Conservation (phyloP, 2,329 filamentous ascomycete species). For the Harringtonia lauricola region DNA sequence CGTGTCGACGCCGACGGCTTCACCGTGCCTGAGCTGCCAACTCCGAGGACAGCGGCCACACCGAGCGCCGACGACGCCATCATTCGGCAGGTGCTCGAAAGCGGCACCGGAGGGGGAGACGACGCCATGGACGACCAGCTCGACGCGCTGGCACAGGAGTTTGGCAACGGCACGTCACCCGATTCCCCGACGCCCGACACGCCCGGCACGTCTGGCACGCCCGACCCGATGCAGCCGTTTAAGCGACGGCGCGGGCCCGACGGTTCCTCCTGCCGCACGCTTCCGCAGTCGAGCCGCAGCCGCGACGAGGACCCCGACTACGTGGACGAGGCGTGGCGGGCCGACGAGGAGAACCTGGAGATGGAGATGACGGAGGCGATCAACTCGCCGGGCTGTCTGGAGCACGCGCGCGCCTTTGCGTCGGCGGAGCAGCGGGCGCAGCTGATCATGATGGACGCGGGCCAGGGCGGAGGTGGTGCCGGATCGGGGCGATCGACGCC, state of each 20-base stretch:
- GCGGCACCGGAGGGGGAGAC: background rate
- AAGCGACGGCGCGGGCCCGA: constrained; percentile 7
- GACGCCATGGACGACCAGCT: constrained; percentile 19
- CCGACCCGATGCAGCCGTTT: background rate
- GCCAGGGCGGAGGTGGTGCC: background rate
- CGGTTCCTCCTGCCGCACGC: constrained; percentile 12
- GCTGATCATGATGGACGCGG: constrained; percentile 10
- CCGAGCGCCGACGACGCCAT: constrained; percentile 2
- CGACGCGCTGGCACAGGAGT: constrained; percentile 30
- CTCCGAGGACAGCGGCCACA: background rate
- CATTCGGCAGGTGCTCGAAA: constrained; percentile 9
- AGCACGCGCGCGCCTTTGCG: constrained; percentile 47
- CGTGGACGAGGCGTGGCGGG: constrained; percentile 53
- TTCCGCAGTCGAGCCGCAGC: constrained; percentile 5
- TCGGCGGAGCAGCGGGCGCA: constrained; percentile 42
- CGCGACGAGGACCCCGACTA: constrained; percentile 29
- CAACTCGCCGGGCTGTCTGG: constrained; percentile 43
- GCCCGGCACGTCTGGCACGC: background rate
- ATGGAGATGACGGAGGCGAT: constrained; percentile 61
- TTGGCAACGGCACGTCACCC: constrained; percentile 23
- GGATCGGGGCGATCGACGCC: background rate
- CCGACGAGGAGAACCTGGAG: constrained; percentile 55
- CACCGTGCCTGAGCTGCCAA: constrained; percentile 40
- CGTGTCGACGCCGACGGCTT: constrained; percentile 55
- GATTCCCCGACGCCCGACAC: background rate